Evolutionary conservation across 306 rosid genomes (phyloP).

Genomic region (Boehmeria nivea): DNA sequence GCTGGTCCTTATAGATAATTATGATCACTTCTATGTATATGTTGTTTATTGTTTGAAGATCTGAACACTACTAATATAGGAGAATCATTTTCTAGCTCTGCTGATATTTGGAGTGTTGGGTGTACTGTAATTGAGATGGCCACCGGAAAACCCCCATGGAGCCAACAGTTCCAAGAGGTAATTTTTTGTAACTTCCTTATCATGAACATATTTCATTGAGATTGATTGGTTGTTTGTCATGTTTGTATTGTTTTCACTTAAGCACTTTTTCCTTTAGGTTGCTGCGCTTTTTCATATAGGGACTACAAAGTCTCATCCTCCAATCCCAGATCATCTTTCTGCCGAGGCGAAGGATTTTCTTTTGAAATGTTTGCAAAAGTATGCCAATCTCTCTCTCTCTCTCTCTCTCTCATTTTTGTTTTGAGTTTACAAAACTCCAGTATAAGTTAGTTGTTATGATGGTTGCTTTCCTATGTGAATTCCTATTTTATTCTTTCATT

Average conservation of each 20-base stretch:
- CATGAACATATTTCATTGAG: not conserved
- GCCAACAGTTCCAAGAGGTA: slow-evolving; percentile 98
- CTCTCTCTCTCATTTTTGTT: not conserved
- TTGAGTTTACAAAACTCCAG: too few relatives aligned
- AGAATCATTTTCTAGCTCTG: slow-evolving; percentile 60
- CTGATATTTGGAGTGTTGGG: slow-evolving; percentile 99
- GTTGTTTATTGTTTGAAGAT: slow-evolving; percentile 11
- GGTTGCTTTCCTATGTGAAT: too few relatives aligned
- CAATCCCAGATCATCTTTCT: slow-evolving; percentile 92
- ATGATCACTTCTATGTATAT: not conserved
- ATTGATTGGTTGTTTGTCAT: not conserved
- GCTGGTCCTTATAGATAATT: not conserved
- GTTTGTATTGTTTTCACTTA: slow-evolving; percentile 32
- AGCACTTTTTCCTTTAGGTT: slow-evolving; percentile 53
- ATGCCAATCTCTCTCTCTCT: slow-evolving; percentile 28
- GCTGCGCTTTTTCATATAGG: slow-evolving; percentile 98
- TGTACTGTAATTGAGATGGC: slow-evolving; percentile 99
- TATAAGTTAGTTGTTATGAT: too few relatives aligned
- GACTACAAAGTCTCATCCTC: slow-evolving; percentile 97
- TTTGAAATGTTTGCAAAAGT: slow-evolving; percentile 91
- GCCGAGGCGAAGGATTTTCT: slow-evolving; percentile 84
- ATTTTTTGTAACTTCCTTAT: slow-evolving; percentile 11
- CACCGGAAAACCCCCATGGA: slow-evolving; percentile 99
- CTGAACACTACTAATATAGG: slow-evolving; percentile 19
- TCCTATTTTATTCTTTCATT: too few relatives aligned